phyloP scores from a whole-genome alignment of 2,329 filamentous ascomycete genomes.

The Aspergillus sp. region DNA sequence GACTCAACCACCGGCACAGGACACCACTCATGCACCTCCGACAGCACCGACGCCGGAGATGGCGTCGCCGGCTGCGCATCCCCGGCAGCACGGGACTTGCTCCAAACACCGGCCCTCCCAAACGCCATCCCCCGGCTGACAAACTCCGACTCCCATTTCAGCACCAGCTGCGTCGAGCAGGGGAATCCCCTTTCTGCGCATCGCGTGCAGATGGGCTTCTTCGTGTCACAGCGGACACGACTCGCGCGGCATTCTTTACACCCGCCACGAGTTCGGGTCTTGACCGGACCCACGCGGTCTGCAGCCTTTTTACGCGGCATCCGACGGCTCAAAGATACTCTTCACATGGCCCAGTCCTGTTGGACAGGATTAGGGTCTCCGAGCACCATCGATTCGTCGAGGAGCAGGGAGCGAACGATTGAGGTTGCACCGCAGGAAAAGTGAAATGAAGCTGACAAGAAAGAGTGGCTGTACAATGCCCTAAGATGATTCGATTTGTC shows the following conservation, averaged over 20 bases:
- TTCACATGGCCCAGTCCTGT: conserved; percentile 21
- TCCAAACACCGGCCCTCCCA: conserved; percentile 40
- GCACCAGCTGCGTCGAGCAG: conserved; percentile 32
- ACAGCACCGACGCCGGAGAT: conserved; percentile 9
- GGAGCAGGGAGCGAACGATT: neutral
- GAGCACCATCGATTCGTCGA: conserved; percentile 2
- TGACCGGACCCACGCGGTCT: conserved; percentile 30
- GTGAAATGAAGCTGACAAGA: no score
- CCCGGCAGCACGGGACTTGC: conserved; percentile 20
- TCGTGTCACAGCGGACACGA: conserved; percentile 38
- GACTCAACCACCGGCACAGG: conserved; percentile 18
- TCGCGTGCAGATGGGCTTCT: conserved; percentile 33
- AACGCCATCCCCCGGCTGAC: conserved; percentile 37
- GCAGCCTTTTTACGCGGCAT: conserved; percentile 34
- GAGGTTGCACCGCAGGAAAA: no score
- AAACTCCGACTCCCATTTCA: conserved; percentile 39
- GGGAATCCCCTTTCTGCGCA: conserved; percentile 30
- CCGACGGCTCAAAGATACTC: conserved; percentile 8
- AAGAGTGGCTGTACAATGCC: no score
- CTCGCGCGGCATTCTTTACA: conserved; percentile 38
- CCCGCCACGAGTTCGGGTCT: conserved; percentile 36
- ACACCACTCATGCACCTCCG: conserved; percentile 23
- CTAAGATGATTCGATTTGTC: no score
- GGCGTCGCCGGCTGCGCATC: conserved; percentile 9
- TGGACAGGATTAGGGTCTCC: neutral